Percentiles rank a stretch among this genome's conserved stretches.
phyloP scores from a whole-genome alignment of 176 grass and related monocot genomes.

The Aegilops bicornis region DNA sequence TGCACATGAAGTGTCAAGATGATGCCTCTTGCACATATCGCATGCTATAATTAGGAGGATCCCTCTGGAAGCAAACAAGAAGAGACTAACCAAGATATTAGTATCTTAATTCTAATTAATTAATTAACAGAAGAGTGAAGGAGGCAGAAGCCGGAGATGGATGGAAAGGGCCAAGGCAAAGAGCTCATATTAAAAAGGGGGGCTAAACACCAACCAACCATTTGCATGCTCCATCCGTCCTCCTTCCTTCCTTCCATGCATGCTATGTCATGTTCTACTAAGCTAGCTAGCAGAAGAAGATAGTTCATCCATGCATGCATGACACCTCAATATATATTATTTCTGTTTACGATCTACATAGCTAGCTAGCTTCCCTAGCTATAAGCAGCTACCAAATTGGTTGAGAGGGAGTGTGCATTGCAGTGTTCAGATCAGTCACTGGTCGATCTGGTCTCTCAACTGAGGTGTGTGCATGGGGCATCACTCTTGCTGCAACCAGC shows the following conservation, averaged over 20 bases:
- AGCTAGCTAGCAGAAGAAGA: constrained; percentile 26
- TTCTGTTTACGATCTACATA: neutral
- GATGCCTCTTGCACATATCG: constrained; percentile 34
- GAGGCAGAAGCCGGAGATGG: constrained; percentile 41
- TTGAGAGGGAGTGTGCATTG: constrained; percentile 31
- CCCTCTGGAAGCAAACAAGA: constrained; percentile 25
- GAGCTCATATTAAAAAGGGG: constrained; percentile 45
- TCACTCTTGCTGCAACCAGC: constrained; percentile 99
- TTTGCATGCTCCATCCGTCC: constrained; percentile 5
- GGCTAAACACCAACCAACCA: constrained; percentile 50
- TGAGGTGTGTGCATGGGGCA: constrained; percentile 69
- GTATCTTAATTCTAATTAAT: constrained; percentile 5
- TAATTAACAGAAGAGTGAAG: constrained; percentile 30
- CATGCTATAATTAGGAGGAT: constrained; percentile 24
- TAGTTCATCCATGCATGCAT: constrained; percentile 16
- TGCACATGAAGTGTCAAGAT: constrained; percentile 40
- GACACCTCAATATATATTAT: neutral
- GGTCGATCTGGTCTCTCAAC: neutral
- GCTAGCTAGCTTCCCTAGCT: constrained; percentile 15
- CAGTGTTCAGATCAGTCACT: constrained; percentile 1
- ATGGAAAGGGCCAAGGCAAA: constrained; percentile 3
- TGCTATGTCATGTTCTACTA: constrained; percentile 29
- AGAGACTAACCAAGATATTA: neutral
- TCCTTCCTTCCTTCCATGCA: constrained; percentile 15
- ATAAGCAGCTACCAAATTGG: neutral